Base-by-base conservation (phyloP, 129 eudicot genomes). In the Solidago caesia region DNA sequence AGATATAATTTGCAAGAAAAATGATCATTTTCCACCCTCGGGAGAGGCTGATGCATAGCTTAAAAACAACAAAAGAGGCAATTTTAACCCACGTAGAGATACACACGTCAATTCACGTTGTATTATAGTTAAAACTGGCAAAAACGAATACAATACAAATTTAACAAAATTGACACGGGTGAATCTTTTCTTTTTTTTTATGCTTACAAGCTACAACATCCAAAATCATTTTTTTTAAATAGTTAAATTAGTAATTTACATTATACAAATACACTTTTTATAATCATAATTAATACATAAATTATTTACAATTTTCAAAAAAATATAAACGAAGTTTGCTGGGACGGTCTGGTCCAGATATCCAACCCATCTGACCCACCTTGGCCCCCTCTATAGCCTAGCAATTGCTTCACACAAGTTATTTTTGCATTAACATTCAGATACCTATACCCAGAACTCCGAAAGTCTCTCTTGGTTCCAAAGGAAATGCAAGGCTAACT, bases 1-100 rank as follows among this genome's bases (percentile, higher is more conserved):
- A 72, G 7, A 58, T 16, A 42, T 42, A 57, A 42, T 44, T 56
- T 16, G 66, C 55, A 71, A 57, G 43, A 15, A 16, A 71, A 55
- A 42, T 56, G 44, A 75, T 53, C 16, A 41, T 21, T 44, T 8
- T 43, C 57, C 55, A 11, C 49, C 75, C 33, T 62, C 6, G 8
- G 6, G 55, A 26, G 56, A 68, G 47, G 26, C 29, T 66, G 55
- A 44, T 44, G 41, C 53, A 44, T 44, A 66, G 53, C 15, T 66
- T 8, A 44, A 64, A 64, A 33, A 2, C 39, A n/a, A 42, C 41
- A n/a, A 13, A 44, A 16, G 44, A 16, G 16, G 57, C 43, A 46
- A 26, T 27, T 68, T 68, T 42, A 13, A 68, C 59, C 45, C 44
- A 5, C 3, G 39, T 33, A 1, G 0, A 33, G 2, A 33, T 33